Evolutionary conservation across 2,329 filamentous ascomycete species (phyloP).

Genomic region (Fusarium sp.): DNA sequence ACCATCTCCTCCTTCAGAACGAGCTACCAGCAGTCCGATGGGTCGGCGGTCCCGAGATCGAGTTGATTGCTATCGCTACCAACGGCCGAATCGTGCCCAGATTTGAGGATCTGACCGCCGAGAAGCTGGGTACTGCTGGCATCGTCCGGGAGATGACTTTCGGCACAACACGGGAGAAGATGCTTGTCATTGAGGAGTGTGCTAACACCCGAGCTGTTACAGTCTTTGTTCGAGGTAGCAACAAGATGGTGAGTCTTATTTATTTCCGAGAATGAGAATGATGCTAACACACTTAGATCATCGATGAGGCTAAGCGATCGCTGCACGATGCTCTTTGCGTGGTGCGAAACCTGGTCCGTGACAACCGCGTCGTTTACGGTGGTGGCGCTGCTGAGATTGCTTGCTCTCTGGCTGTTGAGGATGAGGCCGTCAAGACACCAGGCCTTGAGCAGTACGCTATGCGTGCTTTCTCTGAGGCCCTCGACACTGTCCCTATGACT

Average conservation of each 20-base stretch:
- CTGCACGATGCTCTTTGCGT: slow-evolving; percentile 98
- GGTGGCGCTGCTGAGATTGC: slow-evolving; percentile 97
- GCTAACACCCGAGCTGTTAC: slow-evolving; percentile 98
- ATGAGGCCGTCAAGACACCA: slow-evolving; percentile 92
- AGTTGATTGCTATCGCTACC: slow-evolving; percentile 97
- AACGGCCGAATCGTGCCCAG: slow-evolving; percentile 97
- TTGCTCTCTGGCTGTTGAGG: slow-evolving; percentile 95
- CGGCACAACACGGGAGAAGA: slow-evolving; percentile 98
- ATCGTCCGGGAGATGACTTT: slow-evolving; percentile 95
- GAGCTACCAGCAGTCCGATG: slow-evolving; percentile 94
- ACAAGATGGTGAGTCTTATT: slow-evolving; percentile 86
- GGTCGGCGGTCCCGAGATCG: slow-evolving; percentile 98
- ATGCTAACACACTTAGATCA: slow-evolving; percentile 73
- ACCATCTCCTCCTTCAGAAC: slow-evolving; percentile 96
- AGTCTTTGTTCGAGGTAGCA: slow-evolving; percentile 95
- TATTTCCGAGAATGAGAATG: background rate
- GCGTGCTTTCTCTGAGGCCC: slow-evolving; percentile 95
- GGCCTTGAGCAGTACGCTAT: slow-evolving; percentile 99
- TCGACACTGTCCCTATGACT: slow-evolving; percentile 94
- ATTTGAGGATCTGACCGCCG: slow-evolving; percentile 91
- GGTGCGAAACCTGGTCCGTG: slow-evolving; percentile 93
- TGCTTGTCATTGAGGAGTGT: slow-evolving; percentile 99
- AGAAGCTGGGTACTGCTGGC: slow-evolving; percentile 92
- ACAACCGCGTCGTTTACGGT: slow-evolving; percentile 98
- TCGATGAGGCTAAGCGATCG: slow-evolving; percentile 98